Percentiles rank a stretch among this genome's conserved stretches.
Evolutionary conservation across 2,329 filamentous ascomycete species (phyloP).

Genomic region (Neofusicoccum laricinum): DNA sequence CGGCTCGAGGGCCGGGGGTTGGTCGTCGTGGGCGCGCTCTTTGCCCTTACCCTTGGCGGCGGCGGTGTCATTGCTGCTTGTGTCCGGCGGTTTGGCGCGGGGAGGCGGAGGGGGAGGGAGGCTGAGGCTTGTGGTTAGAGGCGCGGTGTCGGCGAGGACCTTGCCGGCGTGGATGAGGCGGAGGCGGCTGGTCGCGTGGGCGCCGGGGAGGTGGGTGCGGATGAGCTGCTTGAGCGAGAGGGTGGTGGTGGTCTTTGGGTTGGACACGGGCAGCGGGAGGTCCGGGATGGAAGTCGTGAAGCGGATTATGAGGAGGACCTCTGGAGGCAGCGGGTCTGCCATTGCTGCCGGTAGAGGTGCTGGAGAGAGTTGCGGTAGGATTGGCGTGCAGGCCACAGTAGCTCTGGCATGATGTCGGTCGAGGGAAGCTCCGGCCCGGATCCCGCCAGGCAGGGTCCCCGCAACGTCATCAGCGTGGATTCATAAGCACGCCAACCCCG

Average conservation of each 20-base stretch:
- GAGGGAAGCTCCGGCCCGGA: neutral
- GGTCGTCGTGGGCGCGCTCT: conserved; percentile 46
- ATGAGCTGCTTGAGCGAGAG: conserved; percentile 80
- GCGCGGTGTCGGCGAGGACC: conserved; percentile 71
- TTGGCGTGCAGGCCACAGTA: neutral
- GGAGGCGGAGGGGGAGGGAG: conserved; percentile 56
- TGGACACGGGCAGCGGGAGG: conserved; percentile 71
- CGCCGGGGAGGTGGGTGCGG: conserved; percentile 64
- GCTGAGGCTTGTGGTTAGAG: conserved; percentile 67
- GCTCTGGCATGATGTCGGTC: conserved; percentile 5
- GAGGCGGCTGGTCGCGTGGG: conserved; percentile 66
- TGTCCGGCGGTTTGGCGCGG: conserved; percentile 29
- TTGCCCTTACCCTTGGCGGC: conserved; percentile 61
- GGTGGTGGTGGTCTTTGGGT: conserved; percentile 67
- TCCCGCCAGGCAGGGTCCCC: neutral
- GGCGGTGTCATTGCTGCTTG: conserved; percentile 22
- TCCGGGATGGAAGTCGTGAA: conserved; percentile 86
- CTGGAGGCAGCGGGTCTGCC: conserved; percentile 16
- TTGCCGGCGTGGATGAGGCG: conserved; percentile 89
- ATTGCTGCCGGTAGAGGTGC: neutral
- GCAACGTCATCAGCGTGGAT: neutral
- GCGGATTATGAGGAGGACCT: conserved; percentile 66
- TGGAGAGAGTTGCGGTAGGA: neutral
- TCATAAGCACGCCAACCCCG: conserved; percentile 2
- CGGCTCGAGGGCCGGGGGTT: conserved; percentile 18